These are phyloP conservation scores for Ustulina deusta DNA, from an alignment of 2,329 filamentous ascomycete species.

Conservation along the genomic window DNA sequence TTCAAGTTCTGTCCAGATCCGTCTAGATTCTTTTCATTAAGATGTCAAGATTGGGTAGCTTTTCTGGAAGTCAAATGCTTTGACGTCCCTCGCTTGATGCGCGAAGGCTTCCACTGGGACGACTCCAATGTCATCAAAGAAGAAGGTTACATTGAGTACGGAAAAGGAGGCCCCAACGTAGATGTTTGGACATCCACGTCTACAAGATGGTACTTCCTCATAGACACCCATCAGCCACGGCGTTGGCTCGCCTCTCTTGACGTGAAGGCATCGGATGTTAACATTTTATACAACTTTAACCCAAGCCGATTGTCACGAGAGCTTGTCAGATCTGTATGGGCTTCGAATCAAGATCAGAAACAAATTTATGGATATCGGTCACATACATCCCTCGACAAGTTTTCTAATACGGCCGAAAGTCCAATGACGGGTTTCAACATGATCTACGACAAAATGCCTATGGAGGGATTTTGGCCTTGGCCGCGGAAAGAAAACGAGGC, in stretches of 20 bases:
- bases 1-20: conserved; percentile 19
- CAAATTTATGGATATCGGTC: conserved; percentile 2
- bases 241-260: conserved; percentile 11
- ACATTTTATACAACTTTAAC: conserved; percentile 12
- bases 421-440: conserved; percentile 15
- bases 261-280: not conserved
- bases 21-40: not conserved
- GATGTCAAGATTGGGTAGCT: conserved; percentile 23
- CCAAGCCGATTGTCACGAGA: conserved; percentile 3
- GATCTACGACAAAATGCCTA: conserved; percentile 28
- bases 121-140: conserved; percentile 24
- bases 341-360: not conserved
- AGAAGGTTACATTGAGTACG: conserved; percentile 17
- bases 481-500: conserved; percentile 7
- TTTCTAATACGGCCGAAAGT: not conserved
- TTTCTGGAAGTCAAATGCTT: conserved; percentile 18
- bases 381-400: not conserved
- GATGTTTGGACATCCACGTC: not conserved
- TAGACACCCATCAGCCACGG: conserved; percentile 10
- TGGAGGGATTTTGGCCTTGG: conserved; percentile 31
- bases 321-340: not conserved
- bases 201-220: conserved; percentile 15
- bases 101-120: conserved; percentile 31
- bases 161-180: not conserved
- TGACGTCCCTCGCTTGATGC: conserved; percentile 30